phyloP scores from a whole-genome alignment of 2,329 filamentous ascomycete genomes.

The Knufia petricola region DNA sequence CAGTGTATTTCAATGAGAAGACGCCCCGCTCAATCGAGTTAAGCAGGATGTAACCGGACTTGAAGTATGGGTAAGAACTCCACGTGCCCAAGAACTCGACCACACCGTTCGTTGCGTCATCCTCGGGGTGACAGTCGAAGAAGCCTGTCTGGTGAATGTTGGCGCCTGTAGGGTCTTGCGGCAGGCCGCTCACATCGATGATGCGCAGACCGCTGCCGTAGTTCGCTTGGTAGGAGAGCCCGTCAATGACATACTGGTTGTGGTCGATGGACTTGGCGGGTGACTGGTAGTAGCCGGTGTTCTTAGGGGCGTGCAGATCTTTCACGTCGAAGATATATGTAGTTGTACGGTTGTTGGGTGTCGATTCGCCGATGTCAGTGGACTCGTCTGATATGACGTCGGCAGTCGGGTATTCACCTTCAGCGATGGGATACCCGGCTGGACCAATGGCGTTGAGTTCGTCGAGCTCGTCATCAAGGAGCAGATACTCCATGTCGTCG shows the following conservation, averaged over 20 bases:
- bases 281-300: slow-evolving; percentile 36
- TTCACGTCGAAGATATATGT: slow-evolving; percentile 45
- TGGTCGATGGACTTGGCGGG: slow-evolving; percentile 39
- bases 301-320: slow-evolving; percentile 34
- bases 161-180: slow-evolving; percentile 33
- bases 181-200: slow-evolving; percentile 23
- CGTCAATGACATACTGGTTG: slow-evolving; percentile 41
- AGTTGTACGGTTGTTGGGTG: slow-evolving; percentile 35
- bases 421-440: too few relatives aligned
- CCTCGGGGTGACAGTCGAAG: slow-evolving; percentile 10
- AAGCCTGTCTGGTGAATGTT: slow-evolving; percentile 8
- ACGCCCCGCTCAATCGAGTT: slow-evolving; percentile 45
- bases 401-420: slow-evolving; percentile 29
- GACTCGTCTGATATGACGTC: slow-evolving; percentile 47
- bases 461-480: slow-evolving; percentile 47
- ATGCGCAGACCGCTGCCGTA: slow-evolving; percentile 41
- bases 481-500: slow-evolving; percentile 21
- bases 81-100: slow-evolving; percentile 39
- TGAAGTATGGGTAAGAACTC: slow-evolving; percentile 42
- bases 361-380: slow-evolving; percentile 18
- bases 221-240: slow-evolving; percentile 41
- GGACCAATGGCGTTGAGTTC: slow-evolving; percentile 29
- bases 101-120: slow-evolving; percentile 25
- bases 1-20: slow-evolving; percentile 23
- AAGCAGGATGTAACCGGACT: slow-evolving; percentile 41